These are phyloP conservation scores for Barnettozyma pratensis DNA, from an alignment of 805 yeast genomes.

Conservation along the genomic window DNA sequence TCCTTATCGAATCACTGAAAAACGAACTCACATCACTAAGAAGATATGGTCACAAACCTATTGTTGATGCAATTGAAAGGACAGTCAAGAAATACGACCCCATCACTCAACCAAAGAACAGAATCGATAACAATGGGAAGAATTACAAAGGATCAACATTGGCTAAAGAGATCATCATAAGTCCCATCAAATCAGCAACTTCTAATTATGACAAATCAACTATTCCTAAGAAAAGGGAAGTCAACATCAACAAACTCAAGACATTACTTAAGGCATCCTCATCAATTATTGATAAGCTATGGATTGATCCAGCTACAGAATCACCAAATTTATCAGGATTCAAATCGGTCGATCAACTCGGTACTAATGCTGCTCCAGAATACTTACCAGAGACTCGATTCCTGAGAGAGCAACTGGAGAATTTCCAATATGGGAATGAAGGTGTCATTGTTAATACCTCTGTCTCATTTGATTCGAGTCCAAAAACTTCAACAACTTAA, in stretches of 20 bases:
- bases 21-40: constrained; percentile 18
- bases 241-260: constrained; percentile 3
- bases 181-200: background rate
- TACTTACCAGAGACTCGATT: constrained; percentile 5
- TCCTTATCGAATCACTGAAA: constrained; percentile 19
- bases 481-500: constrained; percentile 3
- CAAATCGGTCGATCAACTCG: no score
- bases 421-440: constrained; percentile 1
- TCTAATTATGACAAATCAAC: background rate
- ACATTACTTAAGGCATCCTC: constrained; percentile 5
- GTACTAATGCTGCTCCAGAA: no score
- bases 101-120: background rate
- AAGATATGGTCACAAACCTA: constrained; percentile 17
- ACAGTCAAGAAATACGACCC: background rate
- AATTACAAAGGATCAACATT: background rate
- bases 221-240: background rate
- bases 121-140: background rate
- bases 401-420: constrained; percentile 5
- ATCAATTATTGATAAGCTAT: constrained; percentile 3
- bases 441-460: background rate
- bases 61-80: constrained; percentile 11
- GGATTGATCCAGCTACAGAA: constrained; percentile 5
- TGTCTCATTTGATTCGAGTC: constrained; percentile 4
- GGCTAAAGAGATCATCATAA: background rate
- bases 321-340: background rate